Evolutionary conservation across 2,329 filamentous ascomycete species (phyloP).

Genomic region (Clathrospora elynae): DNA sequence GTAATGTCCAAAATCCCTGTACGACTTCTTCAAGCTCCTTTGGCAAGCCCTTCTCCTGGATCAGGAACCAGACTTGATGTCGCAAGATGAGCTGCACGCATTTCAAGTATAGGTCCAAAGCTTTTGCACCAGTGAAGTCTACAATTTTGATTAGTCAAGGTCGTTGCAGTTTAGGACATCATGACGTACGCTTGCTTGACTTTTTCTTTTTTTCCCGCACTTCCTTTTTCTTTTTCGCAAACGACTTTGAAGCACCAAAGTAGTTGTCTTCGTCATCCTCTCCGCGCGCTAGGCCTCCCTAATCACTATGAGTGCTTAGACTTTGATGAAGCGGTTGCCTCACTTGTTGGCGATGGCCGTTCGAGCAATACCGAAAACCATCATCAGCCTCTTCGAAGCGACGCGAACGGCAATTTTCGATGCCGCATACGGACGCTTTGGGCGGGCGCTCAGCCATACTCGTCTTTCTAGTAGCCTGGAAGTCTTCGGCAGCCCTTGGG

Average conservation of each 20-base stretch:
- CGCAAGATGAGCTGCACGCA: conserved; percentile 83
- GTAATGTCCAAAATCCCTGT: conserved; percentile 82
- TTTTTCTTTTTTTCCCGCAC: conserved; percentile 53
- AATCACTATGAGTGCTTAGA: conserved; percentile 10
- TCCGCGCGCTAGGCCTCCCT: conserved; percentile 34
- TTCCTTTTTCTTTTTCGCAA: conserved; percentile 61
- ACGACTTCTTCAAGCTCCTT: conserved; percentile 78
- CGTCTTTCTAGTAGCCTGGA: not conserved
- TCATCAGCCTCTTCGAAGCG: conserved; percentile 71
- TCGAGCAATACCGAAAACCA: conserved; percentile 77
- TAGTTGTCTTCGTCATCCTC: conserved; percentile 70
- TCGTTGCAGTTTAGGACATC: not conserved
- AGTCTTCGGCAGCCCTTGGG: not conserved
- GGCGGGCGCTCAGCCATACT: conserved; percentile 19
- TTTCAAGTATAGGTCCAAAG: conserved; percentile 79
- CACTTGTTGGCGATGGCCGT: conserved; percentile 80
- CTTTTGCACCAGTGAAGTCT: conserved; percentile 70
- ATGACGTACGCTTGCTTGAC: conserved; percentile 18
- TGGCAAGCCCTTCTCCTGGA: conserved; percentile 69
- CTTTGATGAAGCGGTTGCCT: conserved; percentile 13
- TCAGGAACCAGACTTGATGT: conserved; percentile 77
- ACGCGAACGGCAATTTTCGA: conserved; percentile 71
- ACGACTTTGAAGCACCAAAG: conserved; percentile 62
- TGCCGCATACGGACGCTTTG: conserved; percentile 53
- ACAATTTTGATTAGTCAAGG: conserved; percentile 26